Base-by-base conservation (phyloP, 1,139 yeast species). In the Suhomyces bokatorum region DNA sequence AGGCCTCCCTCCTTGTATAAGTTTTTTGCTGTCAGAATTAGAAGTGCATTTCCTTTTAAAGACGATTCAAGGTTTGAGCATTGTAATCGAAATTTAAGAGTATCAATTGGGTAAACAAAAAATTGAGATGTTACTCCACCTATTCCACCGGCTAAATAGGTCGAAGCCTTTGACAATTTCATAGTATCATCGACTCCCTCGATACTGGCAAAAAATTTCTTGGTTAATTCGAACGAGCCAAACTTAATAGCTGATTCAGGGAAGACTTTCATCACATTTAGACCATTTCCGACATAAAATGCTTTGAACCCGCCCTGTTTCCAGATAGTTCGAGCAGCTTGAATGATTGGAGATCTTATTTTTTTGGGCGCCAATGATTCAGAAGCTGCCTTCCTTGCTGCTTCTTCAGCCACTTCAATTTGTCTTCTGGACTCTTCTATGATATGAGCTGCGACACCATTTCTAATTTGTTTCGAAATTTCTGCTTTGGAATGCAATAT, bases 201-300 rank as follows among this genome's bases (percentile, higher is more conserved):
- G 7, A 90, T 50, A 28, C 70, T 64, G n/a, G 96, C 86, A 58
- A 93, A 72, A 35, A 85, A 62, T 47, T 87, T 74, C 58, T 93
- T 93, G 0, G 93, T 83, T 6, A 91, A 80, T 63, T 93, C 99
- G 64, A 93, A 93, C 3, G 96, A 84, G 4, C 99, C 98, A 66
- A 93, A 93, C 62, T 93, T 93, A 81, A 93, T 93, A 3, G 99
- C 97, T 35, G 96, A 86, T 63, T 93, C 99, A 0, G 99, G 99
- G 60, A 93, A 89, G 27, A 93, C 97, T 61, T 93, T 93, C 48
- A 90, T 62, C n/a, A 87, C 91, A 62, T 93, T 93, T 32, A 93
- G 72, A 0, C 98, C 98, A 67, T 91, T 91, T 12, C 98, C 99
- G 8, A 91, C 96, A 62, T 93, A 93, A 60, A 93, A 93, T 0